Evolutionary conservation across 331 rosid species (phyloP), one percentile per base, ranked within the genome.

Genomic region (Acacia concinna): DNA sequence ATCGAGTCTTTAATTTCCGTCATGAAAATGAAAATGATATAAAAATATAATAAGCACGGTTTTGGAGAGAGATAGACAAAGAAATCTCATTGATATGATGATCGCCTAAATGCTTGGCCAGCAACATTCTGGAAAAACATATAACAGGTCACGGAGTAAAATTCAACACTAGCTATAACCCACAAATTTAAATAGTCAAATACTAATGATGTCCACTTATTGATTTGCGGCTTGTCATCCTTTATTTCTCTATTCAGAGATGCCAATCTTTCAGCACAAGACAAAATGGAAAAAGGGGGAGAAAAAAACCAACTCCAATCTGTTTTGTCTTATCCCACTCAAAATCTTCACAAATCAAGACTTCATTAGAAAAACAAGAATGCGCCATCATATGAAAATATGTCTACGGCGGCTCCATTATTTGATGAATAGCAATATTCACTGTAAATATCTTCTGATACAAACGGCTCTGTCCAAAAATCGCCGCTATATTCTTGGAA

Each of bases 381-480:
- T 14, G 38, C 38, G 56, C 73, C 79, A 75, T 44, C 64, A 46
- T 31, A 80, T 20, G 63, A 59, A 44, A 28, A 71, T 21, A 4
- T 77, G 81, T 21, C 85, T 2, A 65, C 82, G 21, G 14, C 63
- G 30, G 31, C 30, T 6, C 81, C 66, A 71, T 44, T 20, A 37
- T 66, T 14, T 31, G 68, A 59, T 31, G 68, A 59, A 73, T 40
- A 30, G 76, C 15, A 54, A 54, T 74, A 65, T 8, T 62, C 31
- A 73, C 2, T 14, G 6, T 68, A 71, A 5, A 78, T 78, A 27
- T 77, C 57, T 68, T 83, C 89, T 27, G 54, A 62, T 28, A 86
- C 49, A 63, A 86, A 86, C 2, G 89, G 89, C 37, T 80, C 81
- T 0, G 83, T 80, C 89, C 89, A 86, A 56, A 86, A 86, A 63